Base-by-base conservation (phyloP, 1,139 yeast species). In the Taphrina communis region DNA sequence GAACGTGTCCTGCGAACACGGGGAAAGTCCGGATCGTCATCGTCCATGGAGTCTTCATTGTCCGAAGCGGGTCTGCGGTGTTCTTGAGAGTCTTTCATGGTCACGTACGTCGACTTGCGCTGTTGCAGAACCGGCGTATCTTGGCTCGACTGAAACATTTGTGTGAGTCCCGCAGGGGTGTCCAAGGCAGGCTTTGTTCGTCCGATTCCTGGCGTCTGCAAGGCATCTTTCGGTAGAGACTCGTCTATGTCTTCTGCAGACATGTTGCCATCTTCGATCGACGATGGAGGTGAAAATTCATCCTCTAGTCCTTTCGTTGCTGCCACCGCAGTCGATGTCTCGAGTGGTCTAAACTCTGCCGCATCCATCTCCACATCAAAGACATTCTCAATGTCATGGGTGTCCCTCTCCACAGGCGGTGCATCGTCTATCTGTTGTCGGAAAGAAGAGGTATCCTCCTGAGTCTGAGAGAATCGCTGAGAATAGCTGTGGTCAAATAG, bases 91-190 rank as follows among this genome's bases (percentile, higher is more conserved):
- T 65, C 68, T 36, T 65, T 57, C 58, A 65, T 56, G 17, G 56
- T 48, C 41, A 65, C 51, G 35, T 65, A 65, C 53, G 57, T 57
- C 17, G 68, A 65, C 31, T 57, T 58, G 14, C 68, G 57, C n/a
- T 50, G 48, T n/a, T 41, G 55, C 42, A 65, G 35, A 44, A 56
- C 68, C 31, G 68, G 68, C n/a, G 68, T 57, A n/a, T 65, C 68
- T 39, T 65, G 68, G 19, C 57, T 46, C 19, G 68, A 57, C 36
- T 57, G 68, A 35, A 65, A 65, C 52, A 65, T 48, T 17, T 65
- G 68, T 11, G 68, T 65, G 14, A 65, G 48, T 9, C 63, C 68
- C 3, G 41, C 21, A 19, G 68, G 68, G 5, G 68, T 63, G 5
- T 53, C 67, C 46, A 41, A 55, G 31, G 4, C 31, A 35, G 39